Evolutionary conservation across 129 eudicot genomes (phyloP), one percentile per base, ranked within the genome.

Genomic region (Silybum marianum): DNA sequence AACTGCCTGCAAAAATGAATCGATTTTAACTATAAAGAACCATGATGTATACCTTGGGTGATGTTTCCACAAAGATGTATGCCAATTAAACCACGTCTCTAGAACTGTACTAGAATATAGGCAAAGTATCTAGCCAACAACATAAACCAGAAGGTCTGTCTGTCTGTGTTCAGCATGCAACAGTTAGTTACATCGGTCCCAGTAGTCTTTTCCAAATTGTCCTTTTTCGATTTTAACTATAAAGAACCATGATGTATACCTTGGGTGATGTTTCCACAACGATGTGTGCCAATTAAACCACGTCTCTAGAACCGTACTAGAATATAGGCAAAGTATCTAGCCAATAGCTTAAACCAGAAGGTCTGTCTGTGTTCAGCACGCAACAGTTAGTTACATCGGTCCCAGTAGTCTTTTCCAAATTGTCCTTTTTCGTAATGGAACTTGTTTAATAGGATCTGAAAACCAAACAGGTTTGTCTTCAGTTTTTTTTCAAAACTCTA

Each of bases 11-110:
- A 62, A 69, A 77, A 71, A 77, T 28, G 1, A 19, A 72, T 25
- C 8, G 73, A 39, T 19, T 79, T 79, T 28, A 75, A 42, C 54
- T 12, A 19, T 69, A 73, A 69, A 26, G 46, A 34, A 65, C 67
- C 30, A 11, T 39, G 69, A 81, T 7, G 60, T 16, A 73, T 86
- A 90, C 98, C 98, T 89, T 75, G 80, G 74, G 30, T 79, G 74
- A 78, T 74, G 72, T 70, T 75, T 88, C 99, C 99, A 96, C 89
- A 93, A 83, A 39, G 88, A 91, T 63, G 87, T 74, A 77, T 96
- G 99, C 99, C 99, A 96, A 26, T 84, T 93, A 82, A 89, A 90
- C 99, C 99, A 96, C 98, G 93, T 85, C 77, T 91, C 99, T 30
- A 71, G 82, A 69, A 83, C 87, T 77, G 86, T 86, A 85, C 93